These are phyloP conservation scores for Penicillium hordei DNA, from an alignment of 2,329 filamentous ascomycete species.

Conservation along the genomic window DNA sequence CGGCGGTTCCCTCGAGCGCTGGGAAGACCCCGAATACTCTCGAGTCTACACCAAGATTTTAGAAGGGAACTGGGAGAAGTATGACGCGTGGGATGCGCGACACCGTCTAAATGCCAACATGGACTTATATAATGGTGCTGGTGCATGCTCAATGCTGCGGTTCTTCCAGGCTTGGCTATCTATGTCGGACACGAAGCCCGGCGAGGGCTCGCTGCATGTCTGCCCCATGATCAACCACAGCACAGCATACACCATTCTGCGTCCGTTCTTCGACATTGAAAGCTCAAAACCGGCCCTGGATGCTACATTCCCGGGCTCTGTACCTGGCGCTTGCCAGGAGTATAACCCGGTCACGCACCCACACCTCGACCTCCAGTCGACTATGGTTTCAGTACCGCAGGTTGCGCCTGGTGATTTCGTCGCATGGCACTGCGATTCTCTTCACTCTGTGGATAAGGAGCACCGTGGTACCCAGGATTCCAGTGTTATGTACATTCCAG, in stretches of 20 bases:
- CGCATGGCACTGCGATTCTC: constrained; percentile 74
- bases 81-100: constrained; percentile 78
- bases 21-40: constrained; percentile 70
- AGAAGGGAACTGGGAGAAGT: constrained; percentile 73
- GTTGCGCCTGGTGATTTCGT: constrained; percentile 75
- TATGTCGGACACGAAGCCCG: constrained; percentile 70
- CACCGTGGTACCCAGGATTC: constrained; percentile 73
- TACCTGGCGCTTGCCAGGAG: constrained; percentile 68
- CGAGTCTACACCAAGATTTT: constrained; percentile 73
- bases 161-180: constrained; percentile 86
- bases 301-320: constrained; percentile 65
- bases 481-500: constrained; percentile 85
- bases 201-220: constrained; percentile 77
- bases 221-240: constrained; percentile 74
- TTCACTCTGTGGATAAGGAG: constrained; percentile 79
- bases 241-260: constrained; percentile 75
- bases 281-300: constrained; percentile 44
- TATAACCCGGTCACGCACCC: constrained; percentile 65
- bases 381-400: constrained; percentile 70
- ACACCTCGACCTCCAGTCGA: constrained; percentile 64
- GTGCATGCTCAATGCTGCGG: constrained; percentile 80
- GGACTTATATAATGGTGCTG: constrained; percentile 77
- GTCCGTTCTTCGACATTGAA: constrained; percentile 73
- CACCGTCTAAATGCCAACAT: constrained; percentile 66
- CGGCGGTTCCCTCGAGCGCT: constrained; percentile 71